Evolutionary conservation across 1,139 yeast species (phyloP).

Genomic region (Suhomyces terraborum): DNA sequence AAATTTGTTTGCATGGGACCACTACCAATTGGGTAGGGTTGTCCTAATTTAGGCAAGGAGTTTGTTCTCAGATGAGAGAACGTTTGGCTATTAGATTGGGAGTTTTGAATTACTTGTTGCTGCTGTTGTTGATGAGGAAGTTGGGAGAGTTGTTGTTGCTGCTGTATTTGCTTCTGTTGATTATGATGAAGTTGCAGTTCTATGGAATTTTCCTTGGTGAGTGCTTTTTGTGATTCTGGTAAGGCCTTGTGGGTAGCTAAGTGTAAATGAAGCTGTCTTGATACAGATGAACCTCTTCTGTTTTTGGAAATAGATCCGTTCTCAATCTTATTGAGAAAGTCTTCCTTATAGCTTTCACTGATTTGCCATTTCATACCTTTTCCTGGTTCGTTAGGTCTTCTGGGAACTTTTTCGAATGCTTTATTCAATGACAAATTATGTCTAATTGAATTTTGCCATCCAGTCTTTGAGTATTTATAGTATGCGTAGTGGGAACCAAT

Average conservation of each 20-base stretch:
- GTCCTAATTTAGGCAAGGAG: conserved; percentile 25
- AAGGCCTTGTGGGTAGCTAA: conserved; percentile 68
- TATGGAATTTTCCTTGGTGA: conserved; percentile 25
- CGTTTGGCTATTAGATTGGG: conserved; percentile 23
- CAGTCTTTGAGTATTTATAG: conserved; percentile 90
- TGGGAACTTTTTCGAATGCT: conserved; percentile 92
- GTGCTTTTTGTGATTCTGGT: conserved; percentile 51
- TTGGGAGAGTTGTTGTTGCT: conserved; percentile 16
- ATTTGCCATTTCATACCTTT: conserved; percentile 99
- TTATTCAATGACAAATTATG: conserved; percentile 80
- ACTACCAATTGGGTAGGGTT: conserved; percentile 22
- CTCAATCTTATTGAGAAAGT: conserved; percentile 76
- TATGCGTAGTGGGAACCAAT: conserved; percentile 85
- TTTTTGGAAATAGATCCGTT: conserved; percentile 72
- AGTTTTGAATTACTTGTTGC: too few relatives aligned
- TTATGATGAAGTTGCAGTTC: conserved; percentile 23
- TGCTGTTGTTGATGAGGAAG: conserved; percentile 15
- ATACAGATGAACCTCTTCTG: conserved; percentile 78
- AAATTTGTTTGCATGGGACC: conserved; percentile 27
- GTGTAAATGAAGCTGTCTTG: conserved; percentile 75
- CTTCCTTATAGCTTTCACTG: conserved; percentile 78
- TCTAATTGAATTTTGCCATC: conserved; percentile 87
- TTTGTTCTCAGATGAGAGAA: conserved; percentile 22
- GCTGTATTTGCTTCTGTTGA: conserved; percentile 19
- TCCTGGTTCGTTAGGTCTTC: conserved; percentile 95